phyloP scores from a whole-genome alignment of 2,329 filamentous ascomycete species.

The Eutypella sp. region DNA sequence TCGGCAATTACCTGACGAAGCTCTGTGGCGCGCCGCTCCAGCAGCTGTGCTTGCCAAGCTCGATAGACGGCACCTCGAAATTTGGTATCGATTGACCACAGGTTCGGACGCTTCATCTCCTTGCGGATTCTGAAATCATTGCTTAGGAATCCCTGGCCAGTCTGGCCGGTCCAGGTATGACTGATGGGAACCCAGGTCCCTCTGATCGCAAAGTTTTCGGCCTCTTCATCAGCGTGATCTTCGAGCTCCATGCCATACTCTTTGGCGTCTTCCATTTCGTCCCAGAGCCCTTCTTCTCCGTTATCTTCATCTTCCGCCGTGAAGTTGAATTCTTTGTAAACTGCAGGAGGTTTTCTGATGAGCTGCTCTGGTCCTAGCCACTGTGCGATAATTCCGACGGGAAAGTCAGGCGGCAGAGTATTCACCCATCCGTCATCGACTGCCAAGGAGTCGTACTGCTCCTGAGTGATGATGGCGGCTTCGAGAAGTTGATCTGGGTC shows the following conservation, averaged over 20 bases:
- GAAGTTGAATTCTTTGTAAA: slow-evolving; percentile 20
- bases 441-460: slow-evolving; percentile 59
- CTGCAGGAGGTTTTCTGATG: slow-evolving; percentile 20
- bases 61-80: slow-evolving; percentile 63
- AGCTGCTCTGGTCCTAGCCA: slow-evolving; percentile 52
- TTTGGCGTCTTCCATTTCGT: slow-evolving; percentile 39
- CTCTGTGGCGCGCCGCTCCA: slow-evolving; percentile 38
- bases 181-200: slow-evolving; percentile 39
- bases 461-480: slow-evolving; percentile 53
- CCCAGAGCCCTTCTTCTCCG: slow-evolving; percentile 29
- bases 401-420: slow-evolving; percentile 11
- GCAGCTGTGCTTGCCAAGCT: slow-evolving; percentile 51
- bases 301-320: slow-evolving; percentile 44
- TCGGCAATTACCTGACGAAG: slow-evolving; percentile 46
- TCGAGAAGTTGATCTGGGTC: slow-evolving; percentile 48
- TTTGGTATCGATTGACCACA: slow-evolving; percentile 54
- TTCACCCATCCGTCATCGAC: slow-evolving; percentile 35
- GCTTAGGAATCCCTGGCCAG: slow-evolving; percentile 15
- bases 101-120: slow-evolving; percentile 39
- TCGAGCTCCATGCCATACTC: slow-evolving; percentile 41
- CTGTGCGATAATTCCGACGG: slow-evolving; percentile 37
- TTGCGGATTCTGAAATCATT: slow-evolving; percentile 27
- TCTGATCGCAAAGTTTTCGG: slow-evolving; percentile 33
- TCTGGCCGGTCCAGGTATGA: slow-evolving; percentile 35
- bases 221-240: slow-evolving; percentile 30